A percentile compares a stretch with the other conserved stretches of the same genome.
Conservation (phyloP, 169 alveolate species). For the Perkinsus olseni region DNA sequence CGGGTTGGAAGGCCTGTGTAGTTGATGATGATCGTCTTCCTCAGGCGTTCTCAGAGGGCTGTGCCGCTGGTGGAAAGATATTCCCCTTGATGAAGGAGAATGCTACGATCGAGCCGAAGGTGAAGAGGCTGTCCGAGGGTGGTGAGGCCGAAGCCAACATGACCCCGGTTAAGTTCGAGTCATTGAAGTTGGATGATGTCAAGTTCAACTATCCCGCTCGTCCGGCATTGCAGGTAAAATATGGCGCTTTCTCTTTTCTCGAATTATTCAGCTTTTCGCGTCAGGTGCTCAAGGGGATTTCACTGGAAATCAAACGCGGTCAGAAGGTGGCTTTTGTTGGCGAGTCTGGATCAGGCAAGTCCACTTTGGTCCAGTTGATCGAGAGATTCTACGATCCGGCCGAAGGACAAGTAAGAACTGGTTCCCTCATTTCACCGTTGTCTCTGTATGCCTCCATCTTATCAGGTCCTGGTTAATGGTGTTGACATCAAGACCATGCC, state of each 20-base stretch:
- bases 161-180: conserved; percentile 18
- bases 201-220: conserved; percentile 47
- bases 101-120: not conserved
- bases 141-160: conserved; percentile 14
- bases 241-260: too few species aligned
- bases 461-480: not conserved
- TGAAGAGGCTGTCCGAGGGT: conserved; percentile 12
- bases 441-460: not conserved
- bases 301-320: conserved; percentile 62
- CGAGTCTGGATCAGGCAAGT: conserved; percentile 92
- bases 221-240: conserved; percentile 14
- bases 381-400: conserved; percentile 75
- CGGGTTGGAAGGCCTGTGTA: conserved; percentile 26
- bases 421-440: conserved; percentile 50
- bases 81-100: not conserved
- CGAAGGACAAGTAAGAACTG: conserved; percentile 17
- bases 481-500: not conserved
- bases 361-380: conserved; percentile 82
- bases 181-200: conserved; percentile 42
- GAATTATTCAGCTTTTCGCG: too few species aligned
- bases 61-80: not conserved
- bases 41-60: not conserved
- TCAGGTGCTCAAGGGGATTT: not conserved
- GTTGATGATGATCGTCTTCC: conserved; percentile 17
- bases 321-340: conserved; percentile 82